Percentiles rank a stretch among this genome's conserved stretches.
These are phyloP conservation scores for Barnettozyma sucrosica DNA, from an alignment of 805 yeast species.

Conservation along the genomic window DNA sequence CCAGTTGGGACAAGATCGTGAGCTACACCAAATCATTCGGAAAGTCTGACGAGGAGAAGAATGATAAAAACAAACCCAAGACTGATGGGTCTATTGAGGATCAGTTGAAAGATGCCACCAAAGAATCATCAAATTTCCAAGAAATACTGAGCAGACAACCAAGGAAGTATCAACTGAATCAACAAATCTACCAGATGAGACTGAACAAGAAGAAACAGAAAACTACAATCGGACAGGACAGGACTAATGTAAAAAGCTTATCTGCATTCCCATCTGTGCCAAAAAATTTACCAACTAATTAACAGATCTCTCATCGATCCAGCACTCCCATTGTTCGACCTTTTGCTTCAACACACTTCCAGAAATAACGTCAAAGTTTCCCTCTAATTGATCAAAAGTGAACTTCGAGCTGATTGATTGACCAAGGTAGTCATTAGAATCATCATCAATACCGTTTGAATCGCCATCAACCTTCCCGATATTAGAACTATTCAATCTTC, in stretches of 20 bases:
- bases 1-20: conserved; percentile 23
- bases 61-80: conserved; percentile 6
- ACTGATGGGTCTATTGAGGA: conserved; percentile 14
- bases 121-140: conserved; percentile 12
- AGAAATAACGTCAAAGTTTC: conserved; percentile 59
- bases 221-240: conserved; percentile 23
- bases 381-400: conserved; percentile 64
- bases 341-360: conserved; percentile 67
- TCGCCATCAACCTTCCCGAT: conserved; percentile 26
- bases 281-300: conserved; percentile 28
- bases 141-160: conserved; percentile 27
- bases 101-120: conserved; percentile 15
- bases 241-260: conserved; percentile 18
- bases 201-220: conserved; percentile 24
- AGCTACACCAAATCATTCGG: conserved; percentile 15
- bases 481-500: conserved; percentile 41
- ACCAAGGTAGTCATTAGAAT: conserved; percentile 35
- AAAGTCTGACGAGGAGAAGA: conserved; percentile 15
- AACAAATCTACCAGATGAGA: conserved; percentile 36
- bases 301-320: conserved; percentile 74
- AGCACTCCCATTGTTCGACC: conserved; percentile 58
- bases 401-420: conserved; percentile 46
- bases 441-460: conserved; percentile 27
- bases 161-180: conserved; percentile 32
- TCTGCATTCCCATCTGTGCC: conserved; percentile 33